phyloP scores from a whole-genome alignment of 306 rosid genomes.

The Pachyrhizus erosus region DNA sequence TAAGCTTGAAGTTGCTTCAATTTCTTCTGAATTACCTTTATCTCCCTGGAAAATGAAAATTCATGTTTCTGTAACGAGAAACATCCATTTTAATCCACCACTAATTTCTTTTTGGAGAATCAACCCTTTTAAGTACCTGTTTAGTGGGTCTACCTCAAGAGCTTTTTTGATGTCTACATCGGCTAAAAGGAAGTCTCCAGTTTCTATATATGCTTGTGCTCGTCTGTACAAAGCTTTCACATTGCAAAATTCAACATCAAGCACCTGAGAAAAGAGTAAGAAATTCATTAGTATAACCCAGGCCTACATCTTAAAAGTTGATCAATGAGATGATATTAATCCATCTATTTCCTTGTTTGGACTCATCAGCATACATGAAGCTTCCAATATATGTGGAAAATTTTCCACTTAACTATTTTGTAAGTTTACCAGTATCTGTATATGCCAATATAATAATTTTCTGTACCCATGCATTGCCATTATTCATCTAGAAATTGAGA shows the following conservation, averaged over 20 bases:
- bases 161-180: constrained; percentile 73
- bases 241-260: constrained; percentile 63
- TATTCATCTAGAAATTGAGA: constrained; percentile 9
- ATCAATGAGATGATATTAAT: neutral
- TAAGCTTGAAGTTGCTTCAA: constrained; percentile 70
- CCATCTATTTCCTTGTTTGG: neutral
- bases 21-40: constrained; percentile 60
- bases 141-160: constrained; percentile 70
- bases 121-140: constrained; percentile 53
- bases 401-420: neutral
- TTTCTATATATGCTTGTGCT: constrained; percentile 67
- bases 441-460: constrained; percentile 2
- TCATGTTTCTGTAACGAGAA: constrained; percentile 18
- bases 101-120: constrained; percentile 9
- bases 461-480: constrained; percentile 6
- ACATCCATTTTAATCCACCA: neutral
- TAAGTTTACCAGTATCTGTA: neutral
- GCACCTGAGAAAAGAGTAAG: constrained; percentile 55
- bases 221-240: constrained; percentile 76
- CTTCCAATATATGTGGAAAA: constrained; percentile 2
- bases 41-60: constrained; percentile 58
- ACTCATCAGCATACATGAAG: neutral
- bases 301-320: neutral
- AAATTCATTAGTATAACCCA: constrained; percentile 12
- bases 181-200: constrained; percentile 60